Evolutionary conservation across 2,329 filamentous ascomycete genomes (phyloP), one percentile per base, ranked within the genome.

Genomic region (Esteya vermicola): DNA sequence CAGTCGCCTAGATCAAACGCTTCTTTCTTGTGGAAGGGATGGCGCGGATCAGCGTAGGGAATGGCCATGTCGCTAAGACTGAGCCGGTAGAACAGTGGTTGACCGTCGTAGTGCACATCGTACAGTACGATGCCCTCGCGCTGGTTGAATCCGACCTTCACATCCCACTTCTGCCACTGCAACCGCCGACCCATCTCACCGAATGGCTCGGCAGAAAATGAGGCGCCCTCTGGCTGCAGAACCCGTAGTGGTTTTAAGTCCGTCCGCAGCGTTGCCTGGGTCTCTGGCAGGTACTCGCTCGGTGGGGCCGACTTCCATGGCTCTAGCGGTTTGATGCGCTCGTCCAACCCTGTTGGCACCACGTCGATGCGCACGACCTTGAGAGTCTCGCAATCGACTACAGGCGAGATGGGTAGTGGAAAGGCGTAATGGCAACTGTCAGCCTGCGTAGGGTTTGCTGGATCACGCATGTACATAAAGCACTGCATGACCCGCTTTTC

Each of bases 1-100:
- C 69, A 75, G 43, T 84, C 78, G 10, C 80, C 80, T 44, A 84
- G 73, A 49, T 84, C 79, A 50, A 85, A 84, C 1, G 80, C 79
- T 43, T 79, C 75, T 53, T 85, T 84, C 33, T 77, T 67, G 42
- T 80, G 75, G 52, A 73, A 83, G 0, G 78, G 78, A 2, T 67
- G 60, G 2, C 79, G 68, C 1, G 75, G 75, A 50, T 83, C 78
- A 3, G 63, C 76, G 47, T 83, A 85, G 7, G 47, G 47, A 0
- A 82, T 75, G 2, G 72, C 72, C 72, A 85, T 80, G 54, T 85
- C 81, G 47, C 72, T 75, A 42, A 81, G 67, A 45, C 71, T 74
- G 23, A 85, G 56, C 2, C 80, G 68, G 58, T 82, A 79, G 50
- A 84, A 65, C 22, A 85, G 61, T 32, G 70, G 75, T 16, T 78